These are phyloP conservation scores for Pterocarpus santalinus DNA, from an alignment of 306 rosid species.

Conservation along the genomic window DNA sequence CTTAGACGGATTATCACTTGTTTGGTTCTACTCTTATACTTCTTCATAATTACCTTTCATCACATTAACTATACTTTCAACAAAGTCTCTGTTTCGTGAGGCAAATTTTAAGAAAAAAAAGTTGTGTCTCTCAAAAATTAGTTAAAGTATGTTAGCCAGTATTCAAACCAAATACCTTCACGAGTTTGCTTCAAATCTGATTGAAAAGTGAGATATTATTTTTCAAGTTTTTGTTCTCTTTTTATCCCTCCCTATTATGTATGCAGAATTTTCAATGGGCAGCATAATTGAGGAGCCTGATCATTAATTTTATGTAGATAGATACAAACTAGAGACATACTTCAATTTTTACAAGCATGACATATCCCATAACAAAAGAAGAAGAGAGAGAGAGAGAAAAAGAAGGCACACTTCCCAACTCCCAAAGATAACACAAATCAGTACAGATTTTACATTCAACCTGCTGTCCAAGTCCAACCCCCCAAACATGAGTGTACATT, in stretches of 20 bases:
- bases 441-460: not conserved
- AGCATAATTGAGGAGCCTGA: not conserved
- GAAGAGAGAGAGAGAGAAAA: not conserved
- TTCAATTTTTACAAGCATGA: constrained; percentile 9
- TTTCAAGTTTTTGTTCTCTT: not conserved
- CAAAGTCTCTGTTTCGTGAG: no score
- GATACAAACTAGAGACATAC: constrained; percentile 4
- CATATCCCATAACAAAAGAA: not conserved
- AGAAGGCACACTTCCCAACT: not conserved
- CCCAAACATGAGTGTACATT: not conserved
- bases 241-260: not conserved
- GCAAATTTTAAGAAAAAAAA: no score
- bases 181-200: not conserved
- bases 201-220: not conserved
- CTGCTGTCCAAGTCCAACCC: not conserved
- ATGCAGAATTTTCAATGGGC: not conserved
- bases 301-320: not conserved
- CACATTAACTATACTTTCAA: no score
- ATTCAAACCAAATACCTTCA: not conserved
- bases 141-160: no score
- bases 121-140: no score
- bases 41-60: no score
- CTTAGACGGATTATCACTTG: no score
- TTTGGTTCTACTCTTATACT: no score
- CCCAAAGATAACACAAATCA: not conserved